A percentile compares a stretch with the other conserved stretches of the same genome.
phyloP scores from a whole-genome alignment of 345 rosid genomes.

The Eucalyptus sp. region DNA sequence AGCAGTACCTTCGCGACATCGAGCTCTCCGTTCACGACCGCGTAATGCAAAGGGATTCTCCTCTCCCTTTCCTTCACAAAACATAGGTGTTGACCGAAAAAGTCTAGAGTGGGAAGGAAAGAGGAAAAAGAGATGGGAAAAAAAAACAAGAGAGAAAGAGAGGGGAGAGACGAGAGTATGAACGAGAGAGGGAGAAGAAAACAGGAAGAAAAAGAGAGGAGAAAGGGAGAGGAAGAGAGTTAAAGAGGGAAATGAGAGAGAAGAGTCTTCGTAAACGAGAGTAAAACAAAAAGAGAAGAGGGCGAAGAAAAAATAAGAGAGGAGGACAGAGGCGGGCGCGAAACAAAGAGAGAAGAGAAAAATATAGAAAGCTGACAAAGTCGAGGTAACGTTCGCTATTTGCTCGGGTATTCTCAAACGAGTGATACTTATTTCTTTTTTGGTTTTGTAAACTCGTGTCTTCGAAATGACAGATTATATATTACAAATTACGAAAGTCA shows the following conservation, averaged over 20 bases:
- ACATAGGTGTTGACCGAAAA: background rate
- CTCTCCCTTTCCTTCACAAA: background rate
- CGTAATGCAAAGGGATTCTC: background rate
- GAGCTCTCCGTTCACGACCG: background rate
- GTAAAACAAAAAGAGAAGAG: background rate
- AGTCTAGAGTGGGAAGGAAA: background rate
- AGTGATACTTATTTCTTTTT: no score
- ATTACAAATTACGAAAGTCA: no score
- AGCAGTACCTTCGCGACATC: background rate
- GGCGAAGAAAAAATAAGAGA: background rate
- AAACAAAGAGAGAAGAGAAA: background rate
- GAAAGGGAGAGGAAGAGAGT: no score
- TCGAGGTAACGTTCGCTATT: no score
- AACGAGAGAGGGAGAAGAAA: background rate
- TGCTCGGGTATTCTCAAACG: no score
- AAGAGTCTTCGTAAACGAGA: background rate
- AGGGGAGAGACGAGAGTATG: background rate
- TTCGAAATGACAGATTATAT: no score
- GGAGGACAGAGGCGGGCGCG: background rate
- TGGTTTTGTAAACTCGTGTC: no score
- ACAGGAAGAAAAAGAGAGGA: background rate
- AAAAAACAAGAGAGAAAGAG: background rate
- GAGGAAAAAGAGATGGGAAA: background rate
- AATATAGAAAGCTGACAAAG: no score
- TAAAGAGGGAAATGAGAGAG: background rate